A percentile compares a stretch with the other conserved stretches of the same genome.
These are phyloP conservation scores for Syzygium aromaticum DNA, from an alignment of 345 rosid species.

Conservation along the genomic window DNA sequence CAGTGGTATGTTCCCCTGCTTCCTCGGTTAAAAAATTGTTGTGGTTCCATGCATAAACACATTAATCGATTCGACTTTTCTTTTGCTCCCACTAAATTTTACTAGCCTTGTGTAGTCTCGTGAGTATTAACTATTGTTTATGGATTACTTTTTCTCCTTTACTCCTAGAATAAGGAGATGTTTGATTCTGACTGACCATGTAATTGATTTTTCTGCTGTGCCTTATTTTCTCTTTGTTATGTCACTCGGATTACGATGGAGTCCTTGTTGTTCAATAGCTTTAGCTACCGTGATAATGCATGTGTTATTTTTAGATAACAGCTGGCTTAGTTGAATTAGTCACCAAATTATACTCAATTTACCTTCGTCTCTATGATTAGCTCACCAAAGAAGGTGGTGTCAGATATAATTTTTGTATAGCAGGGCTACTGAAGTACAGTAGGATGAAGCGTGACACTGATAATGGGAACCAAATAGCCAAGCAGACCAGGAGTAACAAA, in stretches of 20 bases:
- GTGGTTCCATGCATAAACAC: neutral
- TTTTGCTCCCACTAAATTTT: neutral
- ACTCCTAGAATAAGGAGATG: neutral
- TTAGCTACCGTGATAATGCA: neutral
- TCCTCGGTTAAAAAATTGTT: neutral
- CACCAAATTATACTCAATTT: neutral
- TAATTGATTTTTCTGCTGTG: neutral
- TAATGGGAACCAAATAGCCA: neutral
- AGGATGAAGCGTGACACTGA: neutral
- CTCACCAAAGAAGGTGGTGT: neutral
- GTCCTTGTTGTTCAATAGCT: neutral
- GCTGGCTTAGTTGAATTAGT: neutral
- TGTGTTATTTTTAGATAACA: neutral
- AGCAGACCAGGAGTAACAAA: neutral
- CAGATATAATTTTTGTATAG: neutral
- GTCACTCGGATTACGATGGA: neutral
- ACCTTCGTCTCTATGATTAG: neutral
- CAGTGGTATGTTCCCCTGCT: conserved; percentile 39
- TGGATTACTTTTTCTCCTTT: neutral
- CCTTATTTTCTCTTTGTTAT: neutral
- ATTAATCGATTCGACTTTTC: neutral
- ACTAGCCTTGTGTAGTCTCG: neutral
- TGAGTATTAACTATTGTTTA: neutral
- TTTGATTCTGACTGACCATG: neutral
- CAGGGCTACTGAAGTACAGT: neutral